These are phyloP conservation scores for Venturiaceae sp. DNA, from an alignment of 2,329 filamentous ascomycete species.

Conservation along the genomic window DNA sequence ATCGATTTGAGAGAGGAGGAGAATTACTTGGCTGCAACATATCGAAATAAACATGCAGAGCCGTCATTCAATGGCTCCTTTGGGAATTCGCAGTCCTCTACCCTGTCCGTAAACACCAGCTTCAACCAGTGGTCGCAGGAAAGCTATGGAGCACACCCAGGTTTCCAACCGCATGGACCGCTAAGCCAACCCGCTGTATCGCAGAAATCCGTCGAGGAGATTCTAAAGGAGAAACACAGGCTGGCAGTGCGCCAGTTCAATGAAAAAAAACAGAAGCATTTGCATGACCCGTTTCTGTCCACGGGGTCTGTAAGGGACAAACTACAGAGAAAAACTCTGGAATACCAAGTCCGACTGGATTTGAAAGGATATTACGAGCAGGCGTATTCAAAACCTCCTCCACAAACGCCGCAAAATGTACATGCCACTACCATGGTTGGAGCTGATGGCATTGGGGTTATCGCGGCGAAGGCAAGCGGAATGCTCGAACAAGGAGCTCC, in stretches of 20 bases:
- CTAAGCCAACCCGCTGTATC: constrained; percentile 49
- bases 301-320: constrained; percentile 48
- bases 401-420: constrained; percentile 41
- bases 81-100: constrained; percentile 28
- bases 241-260: constrained; percentile 54
- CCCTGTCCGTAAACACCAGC: not conserved
- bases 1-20: constrained; percentile 84
- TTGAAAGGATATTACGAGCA: constrained; percentile 43
- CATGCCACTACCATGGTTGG: constrained; percentile 41
- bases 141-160: constrained; percentile 11
- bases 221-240: constrained; percentile 55
- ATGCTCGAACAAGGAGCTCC: constrained; percentile 31
- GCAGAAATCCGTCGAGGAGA: constrained; percentile 55
- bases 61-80: constrained; percentile 15
- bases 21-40: constrained; percentile 63
- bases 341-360: constrained; percentile 49
- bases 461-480: constrained; percentile 50
- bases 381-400: constrained; percentile 12
- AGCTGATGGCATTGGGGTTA: constrained; percentile 51
- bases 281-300: constrained; percentile 64
- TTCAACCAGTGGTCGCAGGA: constrained; percentile 12
- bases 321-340: constrained; percentile 47
- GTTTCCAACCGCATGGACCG: constrained; percentile 12
- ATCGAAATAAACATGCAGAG: constrained; percentile 36
- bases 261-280: constrained; percentile 54